Evolutionary conservation across 441 rosid genomes (phyloP).

Genomic region (Oxalis stricta): DNA sequence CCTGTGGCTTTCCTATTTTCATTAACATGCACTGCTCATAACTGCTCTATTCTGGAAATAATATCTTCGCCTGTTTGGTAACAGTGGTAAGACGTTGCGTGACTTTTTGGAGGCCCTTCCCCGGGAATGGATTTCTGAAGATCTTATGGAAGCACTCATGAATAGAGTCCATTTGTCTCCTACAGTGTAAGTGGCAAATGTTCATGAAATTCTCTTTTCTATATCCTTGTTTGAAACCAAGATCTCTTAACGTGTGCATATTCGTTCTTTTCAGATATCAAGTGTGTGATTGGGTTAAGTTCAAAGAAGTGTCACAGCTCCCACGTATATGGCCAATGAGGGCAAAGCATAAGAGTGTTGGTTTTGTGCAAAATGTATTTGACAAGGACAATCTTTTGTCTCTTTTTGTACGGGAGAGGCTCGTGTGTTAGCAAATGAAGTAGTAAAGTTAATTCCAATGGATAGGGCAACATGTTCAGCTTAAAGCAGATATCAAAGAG

Average conservation of each 20-base stretch:
- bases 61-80: conserved; percentile 12
- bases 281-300: conserved; percentile 97
- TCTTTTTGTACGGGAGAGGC: conserved; percentile 95
- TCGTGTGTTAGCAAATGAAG: conserved; percentile 72
- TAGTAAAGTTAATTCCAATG: conserved; percentile 77
- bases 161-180: conserved; percentile 78
- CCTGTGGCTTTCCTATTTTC: neutral
- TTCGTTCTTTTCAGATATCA: conserved; percentile 41
- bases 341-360: conserved; percentile 88
- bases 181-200: conserved; percentile 52
- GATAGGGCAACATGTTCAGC: conserved; percentile 97
- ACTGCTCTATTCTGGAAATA: conserved; percentile 6
- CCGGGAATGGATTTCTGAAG: conserved; percentile 98
- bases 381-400: conserved; percentile 69
- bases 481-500: conserved; percentile 67
- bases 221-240: conserved; percentile 1
- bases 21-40: too few relatives aligned
- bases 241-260: neutral
- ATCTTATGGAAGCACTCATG: conserved; percentile 78
- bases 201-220: neutral
- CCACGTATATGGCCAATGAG: conserved; percentile 93
- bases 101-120: conserved; percentile 95
- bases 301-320: conserved; percentile 66
- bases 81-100: conserved; percentile 88
- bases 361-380: conserved; percentile 82